A percentile compares a stretch with the other conserved stretches of the same genome.
These are phyloP conservation scores for Microthlaspi erraticum DNA, from an alignment of 345 rosid genomes.

Conservation along the genomic window DNA sequence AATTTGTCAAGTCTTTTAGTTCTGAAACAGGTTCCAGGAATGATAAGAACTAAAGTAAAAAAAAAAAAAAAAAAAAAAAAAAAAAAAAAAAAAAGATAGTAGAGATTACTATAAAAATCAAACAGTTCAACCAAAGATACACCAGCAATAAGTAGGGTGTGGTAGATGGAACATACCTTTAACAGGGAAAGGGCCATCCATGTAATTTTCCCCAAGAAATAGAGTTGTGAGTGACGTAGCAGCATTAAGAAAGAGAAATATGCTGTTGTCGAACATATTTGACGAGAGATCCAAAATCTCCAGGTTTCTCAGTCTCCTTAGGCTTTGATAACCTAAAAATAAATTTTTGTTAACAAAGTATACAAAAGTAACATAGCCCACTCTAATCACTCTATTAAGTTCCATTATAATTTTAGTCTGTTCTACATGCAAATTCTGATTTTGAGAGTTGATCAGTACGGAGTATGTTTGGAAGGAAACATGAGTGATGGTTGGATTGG, in stretches of 20 bases:
- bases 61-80: too few relatives aligned
- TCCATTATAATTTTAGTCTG: neutral
- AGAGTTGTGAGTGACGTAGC: constrained; percentile 22
- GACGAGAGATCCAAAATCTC: constrained; percentile 24
- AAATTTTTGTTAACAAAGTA: neutral
- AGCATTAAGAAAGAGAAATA: constrained; percentile 3
- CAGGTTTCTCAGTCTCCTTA: neutral
- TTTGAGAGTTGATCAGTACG: too few relatives aligned
- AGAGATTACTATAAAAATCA: neutral
- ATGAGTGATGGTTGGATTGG: too few relatives aligned
- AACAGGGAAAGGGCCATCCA: neutral
- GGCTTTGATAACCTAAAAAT: constrained; percentile 3
- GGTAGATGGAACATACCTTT: neutral
- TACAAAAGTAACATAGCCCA: neutral
- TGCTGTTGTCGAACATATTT: neutral
- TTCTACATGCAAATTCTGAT: neutral
- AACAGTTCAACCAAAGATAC: neutral
- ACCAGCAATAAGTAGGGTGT: neutral
- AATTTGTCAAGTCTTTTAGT: constrained; percentile 3
- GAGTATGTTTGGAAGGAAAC: too few relatives aligned
- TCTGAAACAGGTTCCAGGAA: too few relatives aligned
- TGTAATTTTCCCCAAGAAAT: neutral
- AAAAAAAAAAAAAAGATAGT: too few relatives aligned
- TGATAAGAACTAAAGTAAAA: too few relatives aligned
- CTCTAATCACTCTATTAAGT: constrained; percentile 6